Conservation (phyloP, 768 basidiomycete species). For the Xerocomellus intermedius region DNA sequence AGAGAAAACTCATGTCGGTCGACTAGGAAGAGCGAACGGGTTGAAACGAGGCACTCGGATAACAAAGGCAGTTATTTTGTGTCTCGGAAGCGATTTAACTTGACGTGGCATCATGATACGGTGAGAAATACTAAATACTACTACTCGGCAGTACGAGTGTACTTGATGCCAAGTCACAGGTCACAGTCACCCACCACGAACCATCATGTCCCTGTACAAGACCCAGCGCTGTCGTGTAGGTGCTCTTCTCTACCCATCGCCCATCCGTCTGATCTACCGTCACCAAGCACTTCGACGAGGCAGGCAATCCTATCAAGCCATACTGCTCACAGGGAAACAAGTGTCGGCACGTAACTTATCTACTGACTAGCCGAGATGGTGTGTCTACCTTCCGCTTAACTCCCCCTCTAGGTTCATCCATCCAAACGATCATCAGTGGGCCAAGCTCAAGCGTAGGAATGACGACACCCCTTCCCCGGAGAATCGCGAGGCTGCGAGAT, state of each 20-base stretch:
- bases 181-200: constrained; percentile 20
- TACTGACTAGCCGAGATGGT: constrained; percentile 6
- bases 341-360: constrained; percentile 44
- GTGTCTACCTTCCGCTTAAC: constrained; percentile 5
- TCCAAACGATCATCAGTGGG: constrained; percentile 47
- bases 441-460: constrained; percentile 20
- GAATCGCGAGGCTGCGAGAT: constrained; percentile 19
- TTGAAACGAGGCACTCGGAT: background rate
- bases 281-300: constrained; percentile 47
- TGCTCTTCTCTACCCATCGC: constrained; percentile 9
- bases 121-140: background rate
- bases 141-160: no score
- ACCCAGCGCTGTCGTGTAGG: constrained; percentile 48
- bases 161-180: constrained; percentile 11
- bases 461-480: constrained; percentile 20
- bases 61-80: background rate
- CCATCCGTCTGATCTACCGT: constrained; percentile 15
- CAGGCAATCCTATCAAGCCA: constrained; percentile 42
- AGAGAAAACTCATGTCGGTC: constrained; percentile 21
- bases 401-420: constrained; percentile 45
- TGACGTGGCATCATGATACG: background rate
- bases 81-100: constrained; percentile 6
- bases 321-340: constrained; percentile 46
- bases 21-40: background rate
- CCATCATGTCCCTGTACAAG: constrained; percentile 40